phyloP scores from a whole-genome alignment of 208 protist genomes.

The Leishmania tropica region DNA sequence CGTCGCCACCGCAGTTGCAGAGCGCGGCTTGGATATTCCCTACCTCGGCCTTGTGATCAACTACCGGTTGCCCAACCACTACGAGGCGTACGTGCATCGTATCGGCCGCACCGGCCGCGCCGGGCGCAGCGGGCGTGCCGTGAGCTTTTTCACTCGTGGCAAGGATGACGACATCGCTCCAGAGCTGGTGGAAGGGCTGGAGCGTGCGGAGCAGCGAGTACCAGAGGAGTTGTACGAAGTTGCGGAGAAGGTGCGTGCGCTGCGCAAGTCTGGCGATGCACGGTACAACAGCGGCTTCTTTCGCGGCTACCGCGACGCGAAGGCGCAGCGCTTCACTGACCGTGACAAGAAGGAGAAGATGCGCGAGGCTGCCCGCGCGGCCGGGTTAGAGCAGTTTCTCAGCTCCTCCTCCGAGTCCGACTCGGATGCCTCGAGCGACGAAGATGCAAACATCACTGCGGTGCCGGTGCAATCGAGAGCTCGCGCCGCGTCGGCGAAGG shows the following conservation, averaged over 20 bases:
- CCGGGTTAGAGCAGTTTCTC: conserved; percentile 79
- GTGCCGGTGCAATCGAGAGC: conserved; percentile 22
- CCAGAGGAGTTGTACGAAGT: conserved; percentile 85
- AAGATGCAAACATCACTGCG: conserved; percentile 35
- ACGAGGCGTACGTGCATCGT: conserved; percentile 98
- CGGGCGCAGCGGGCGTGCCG: conserved; percentile 72
- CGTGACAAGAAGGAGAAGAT: conserved; percentile 69
- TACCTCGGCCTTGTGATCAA: conserved; percentile 99
- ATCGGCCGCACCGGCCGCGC: conserved; percentile 94
- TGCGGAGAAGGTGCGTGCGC: conserved; percentile 65
- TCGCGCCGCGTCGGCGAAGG: conserved; percentile 13
- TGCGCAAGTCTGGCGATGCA: conserved; percentile 69
- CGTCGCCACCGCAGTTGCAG: conserved; percentile 86
- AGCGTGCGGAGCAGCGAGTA: conserved; percentile 70
- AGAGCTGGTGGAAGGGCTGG: conserved; percentile 79
- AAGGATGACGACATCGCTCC: conserved; percentile 84
- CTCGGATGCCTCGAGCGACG: conserved; percentile 43
- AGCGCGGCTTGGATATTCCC: conserved; percentile 97
- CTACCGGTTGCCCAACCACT: conserved; percentile 98
- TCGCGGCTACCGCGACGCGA: conserved; percentile 73
- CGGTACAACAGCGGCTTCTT: conserved; percentile 72
- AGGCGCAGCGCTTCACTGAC: conserved; percentile 56
- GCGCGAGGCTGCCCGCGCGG: conserved; percentile 62
- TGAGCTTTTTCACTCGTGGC: conserved; percentile 86
- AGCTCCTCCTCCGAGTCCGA: conserved; percentile 58